Base-by-base conservation (phyloP, 306 rosid species). In the Sophora flavescens region DNA sequence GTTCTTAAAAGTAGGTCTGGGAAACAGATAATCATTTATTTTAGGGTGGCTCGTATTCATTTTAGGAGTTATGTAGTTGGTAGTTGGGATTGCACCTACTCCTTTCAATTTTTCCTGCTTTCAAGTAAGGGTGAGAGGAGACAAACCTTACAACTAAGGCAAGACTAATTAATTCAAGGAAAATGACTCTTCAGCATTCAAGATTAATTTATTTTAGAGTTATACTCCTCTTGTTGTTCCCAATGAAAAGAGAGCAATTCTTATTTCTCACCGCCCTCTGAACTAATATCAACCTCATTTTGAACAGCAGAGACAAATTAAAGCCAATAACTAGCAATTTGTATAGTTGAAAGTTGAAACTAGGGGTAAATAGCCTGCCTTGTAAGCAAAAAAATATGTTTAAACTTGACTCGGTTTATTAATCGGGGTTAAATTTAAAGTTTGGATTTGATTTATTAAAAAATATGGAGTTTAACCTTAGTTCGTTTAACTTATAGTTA, bases 121-220 rank as follows among this genome's bases (percentile, higher is more conserved):
- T 50, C 50, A 70, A 70, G 76, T 42, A 60, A 71, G 72, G 76
- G 39, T 6, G 63, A 64, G 4, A 16, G 28, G 73, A 72, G 66
- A 72, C 52, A 52, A 36, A 10, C 8, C 67, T 63, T 45, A 26
- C 30, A 67, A 76, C 12, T 67, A 72, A 72, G 78, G 66, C 80
- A 59, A 78, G 26, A 13, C 58, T 59, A 33, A 8, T 72, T 63
- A 70, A 50, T 71, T 77, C 59, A 57, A 42, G 28, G 80, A 72
- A 72, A 80, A 80, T 76, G 79, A 76, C 82, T 17, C 69, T 70
- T 52, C 70, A 56, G 65, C 74, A 62, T 22, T n/a, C n/a, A n/a
- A n/a, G n/a, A n/a, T n/a, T n/a, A n/a, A n/a, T n/a, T n/a, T n/a
- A n/a, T n/a, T n/a, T n/a, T n/a, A n/a, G n/a, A n/a, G n/a, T n/a